Evolutionary conservation across 306 rosid species (phyloP).

Genomic region (Begonia masoniana): DNA sequence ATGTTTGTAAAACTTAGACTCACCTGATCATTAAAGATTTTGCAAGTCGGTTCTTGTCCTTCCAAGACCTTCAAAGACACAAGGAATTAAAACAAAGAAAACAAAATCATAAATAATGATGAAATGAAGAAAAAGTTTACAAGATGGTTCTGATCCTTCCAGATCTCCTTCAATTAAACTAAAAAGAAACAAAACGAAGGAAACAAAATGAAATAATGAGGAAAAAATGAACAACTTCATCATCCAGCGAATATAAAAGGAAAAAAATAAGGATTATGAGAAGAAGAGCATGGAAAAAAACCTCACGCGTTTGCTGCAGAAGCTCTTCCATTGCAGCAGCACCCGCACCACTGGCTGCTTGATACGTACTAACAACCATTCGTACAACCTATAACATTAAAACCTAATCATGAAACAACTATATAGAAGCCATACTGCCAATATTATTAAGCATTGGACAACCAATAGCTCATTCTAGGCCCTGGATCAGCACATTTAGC

Average conservation of each 20-base stretch:
- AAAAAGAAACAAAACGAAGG: constrained; percentile 4
- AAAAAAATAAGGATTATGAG: constrained; percentile 4
- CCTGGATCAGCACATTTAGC: too few species aligned
- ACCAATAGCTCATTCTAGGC: too few species aligned
- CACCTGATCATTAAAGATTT: constrained; percentile 79
- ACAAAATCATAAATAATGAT: background rate
- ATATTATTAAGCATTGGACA: too few species aligned
- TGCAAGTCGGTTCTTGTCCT: constrained; percentile 73
- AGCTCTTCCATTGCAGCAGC: constrained; percentile 99
- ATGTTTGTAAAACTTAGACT: constrained; percentile 6
- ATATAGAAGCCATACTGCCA: too few species aligned
- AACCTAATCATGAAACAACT: background rate
- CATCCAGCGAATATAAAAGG: background rate
- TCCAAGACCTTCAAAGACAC: constrained; percentile 48
- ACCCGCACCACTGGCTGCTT: constrained; percentile 99
- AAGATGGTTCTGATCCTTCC: constrained; percentile 72
- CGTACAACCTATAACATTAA: constrained; percentile 58
- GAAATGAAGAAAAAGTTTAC: constrained; percentile 39
- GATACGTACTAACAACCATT: constrained; percentile 96
- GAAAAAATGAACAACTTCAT: background rate
- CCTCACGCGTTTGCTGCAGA: constrained; percentile 90
- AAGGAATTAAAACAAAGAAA: constrained; percentile 4
- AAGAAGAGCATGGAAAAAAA: constrained; percentile 16
- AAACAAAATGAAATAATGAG: constrained; percentile 1
- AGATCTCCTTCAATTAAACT: constrained; percentile 33